Percentiles rank a stretch among this genome's conserved stretches.
Evolutionary conservation across 805 yeast species (phyloP).

Genomic region (Ogataea naganishii): DNA sequence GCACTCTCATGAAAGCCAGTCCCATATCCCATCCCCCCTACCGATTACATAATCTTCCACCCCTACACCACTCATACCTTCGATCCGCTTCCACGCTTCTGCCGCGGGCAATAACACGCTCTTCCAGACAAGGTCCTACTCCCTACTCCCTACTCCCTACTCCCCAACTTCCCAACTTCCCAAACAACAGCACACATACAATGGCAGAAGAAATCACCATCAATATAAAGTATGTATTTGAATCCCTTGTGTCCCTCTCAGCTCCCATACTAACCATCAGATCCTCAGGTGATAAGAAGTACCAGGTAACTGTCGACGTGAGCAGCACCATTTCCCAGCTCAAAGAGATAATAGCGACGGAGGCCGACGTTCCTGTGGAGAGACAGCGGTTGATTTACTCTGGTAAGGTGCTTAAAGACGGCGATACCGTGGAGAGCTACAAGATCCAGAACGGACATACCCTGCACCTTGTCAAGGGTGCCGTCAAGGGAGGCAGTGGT

Average conservation of each 20-base stretch:
- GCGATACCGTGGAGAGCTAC: constrained; percentile 63
- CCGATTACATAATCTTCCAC: no score
- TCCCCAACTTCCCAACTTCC: not conserved
- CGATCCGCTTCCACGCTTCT: no score
- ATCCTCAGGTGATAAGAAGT: constrained; percentile 70
- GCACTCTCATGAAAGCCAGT: no score
- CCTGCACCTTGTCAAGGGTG: constrained; percentile 82
- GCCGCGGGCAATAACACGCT: no score
- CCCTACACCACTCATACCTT: no score
- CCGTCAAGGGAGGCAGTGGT: constrained; percentile 26
- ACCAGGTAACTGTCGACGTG: constrained; percentile 49
- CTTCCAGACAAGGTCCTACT: no score
- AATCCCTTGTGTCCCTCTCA: constrained; percentile 1
- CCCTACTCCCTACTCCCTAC: no score
- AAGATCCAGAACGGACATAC: constrained; percentile 83
- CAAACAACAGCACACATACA: constrained; percentile 4
- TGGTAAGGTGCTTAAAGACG: constrained; percentile 87
- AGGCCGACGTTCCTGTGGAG: constrained; percentile 60
- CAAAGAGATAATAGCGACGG: constrained; percentile 54
- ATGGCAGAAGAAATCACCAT: constrained; percentile 19
- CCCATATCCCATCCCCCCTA: no score
- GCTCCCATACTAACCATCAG: constrained; percentile 9
- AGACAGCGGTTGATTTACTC: constrained; percentile 87
- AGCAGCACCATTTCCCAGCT: constrained; percentile 55
- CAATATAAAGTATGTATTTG: constrained; percentile 21